Conservation (phyloP, 139 green algal species). For the Haematococcus lacustris region DNA sequence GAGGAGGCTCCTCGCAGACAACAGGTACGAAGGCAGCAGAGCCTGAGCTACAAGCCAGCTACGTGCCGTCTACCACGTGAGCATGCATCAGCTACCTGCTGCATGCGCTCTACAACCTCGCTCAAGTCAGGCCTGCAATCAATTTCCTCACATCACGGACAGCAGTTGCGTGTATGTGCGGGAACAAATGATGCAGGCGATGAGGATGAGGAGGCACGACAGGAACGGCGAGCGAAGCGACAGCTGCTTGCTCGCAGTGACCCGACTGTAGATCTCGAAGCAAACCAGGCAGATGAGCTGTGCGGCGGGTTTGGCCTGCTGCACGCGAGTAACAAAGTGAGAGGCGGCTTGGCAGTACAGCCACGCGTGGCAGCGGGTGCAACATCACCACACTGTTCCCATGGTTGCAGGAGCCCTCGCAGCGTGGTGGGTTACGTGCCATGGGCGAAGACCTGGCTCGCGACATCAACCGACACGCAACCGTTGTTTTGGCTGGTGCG, state of each 20-base stretch:
- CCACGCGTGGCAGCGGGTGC: too few species aligned
- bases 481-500: slow-evolving; percentile 12
- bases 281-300: slow-evolving; percentile 1
- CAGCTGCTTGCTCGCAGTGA: too few species aligned
- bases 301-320: slow-evolving; percentile 1
- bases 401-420: slow-evolving; percentile 3
- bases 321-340: slow-evolving; percentile 9
- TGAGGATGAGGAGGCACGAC: too few species aligned
- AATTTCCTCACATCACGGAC: too few species aligned
- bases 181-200: background rate
- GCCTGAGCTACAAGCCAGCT: too few species aligned
- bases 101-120: too few species aligned
- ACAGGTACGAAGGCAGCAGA: too few species aligned
- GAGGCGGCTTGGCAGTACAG: background rate
- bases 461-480: slow-evolving; percentile 31
- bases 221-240: too few species aligned
- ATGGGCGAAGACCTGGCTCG: slow-evolving; percentile 19
- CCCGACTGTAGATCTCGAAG: slow-evolving; percentile 6
- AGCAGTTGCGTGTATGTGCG: background rate
- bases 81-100: too few species aligned
- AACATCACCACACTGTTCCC: background rate
- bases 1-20: too few species aligned
- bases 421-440: background rate
- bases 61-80: too few species aligned
- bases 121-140: too few species aligned